phyloP scores from a whole-genome alignment of 1,139 yeast genomes.

The Yamadazyma diospyri region DNA sequence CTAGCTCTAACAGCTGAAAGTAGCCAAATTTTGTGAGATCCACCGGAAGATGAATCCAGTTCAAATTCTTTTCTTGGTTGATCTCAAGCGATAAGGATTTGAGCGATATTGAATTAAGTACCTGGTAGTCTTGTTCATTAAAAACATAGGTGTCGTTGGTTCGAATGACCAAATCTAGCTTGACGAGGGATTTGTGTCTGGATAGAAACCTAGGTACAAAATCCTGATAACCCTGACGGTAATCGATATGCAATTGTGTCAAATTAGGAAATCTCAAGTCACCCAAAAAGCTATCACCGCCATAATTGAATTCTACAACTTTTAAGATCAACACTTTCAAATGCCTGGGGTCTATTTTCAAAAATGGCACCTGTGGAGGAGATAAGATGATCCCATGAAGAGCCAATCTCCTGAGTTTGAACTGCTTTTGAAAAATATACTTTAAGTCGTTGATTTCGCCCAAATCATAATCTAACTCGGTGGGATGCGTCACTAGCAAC shows the following conservation, averaged over 20 bases:
- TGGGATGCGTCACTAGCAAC: conserved; percentile 3
- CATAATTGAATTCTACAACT: conserved; percentile 24
- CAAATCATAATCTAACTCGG: conserved; percentile 6
- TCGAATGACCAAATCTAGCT: conserved; percentile 42
- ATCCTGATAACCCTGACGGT: conserved; percentile 42
- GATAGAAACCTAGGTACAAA: conserved; percentile 38
- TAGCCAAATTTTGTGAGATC: conserved; percentile 12
- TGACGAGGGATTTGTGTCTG: conserved; percentile 19
- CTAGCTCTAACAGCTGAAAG: conserved; percentile 21
- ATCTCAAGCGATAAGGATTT: conserved; percentile 41
- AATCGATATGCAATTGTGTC: conserved; percentile 36
- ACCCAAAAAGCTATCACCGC: conserved; percentile 20
- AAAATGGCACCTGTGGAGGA: conserved; percentile 20
- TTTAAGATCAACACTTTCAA: conserved; percentile 11
- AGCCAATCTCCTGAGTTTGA: conserved; percentile 21
- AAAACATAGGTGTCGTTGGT: conserved; percentile 29
- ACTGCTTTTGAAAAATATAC: conserved; percentile 8
- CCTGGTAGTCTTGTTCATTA: conserved; percentile 6
- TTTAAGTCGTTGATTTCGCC: conserved; percentile 7
- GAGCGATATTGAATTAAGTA: conserved; percentile 18
- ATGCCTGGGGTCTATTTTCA: conserved; percentile 20
- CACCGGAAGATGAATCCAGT: conserved; percentile 28
- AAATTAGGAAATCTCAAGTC: conserved; percentile 23
- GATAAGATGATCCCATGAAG: conserved; percentile 26
- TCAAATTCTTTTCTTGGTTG: conserved; percentile 28